phyloP scores from a whole-genome alignment of 257 asterid genomes.

The Jacaranda copaia region DNA sequence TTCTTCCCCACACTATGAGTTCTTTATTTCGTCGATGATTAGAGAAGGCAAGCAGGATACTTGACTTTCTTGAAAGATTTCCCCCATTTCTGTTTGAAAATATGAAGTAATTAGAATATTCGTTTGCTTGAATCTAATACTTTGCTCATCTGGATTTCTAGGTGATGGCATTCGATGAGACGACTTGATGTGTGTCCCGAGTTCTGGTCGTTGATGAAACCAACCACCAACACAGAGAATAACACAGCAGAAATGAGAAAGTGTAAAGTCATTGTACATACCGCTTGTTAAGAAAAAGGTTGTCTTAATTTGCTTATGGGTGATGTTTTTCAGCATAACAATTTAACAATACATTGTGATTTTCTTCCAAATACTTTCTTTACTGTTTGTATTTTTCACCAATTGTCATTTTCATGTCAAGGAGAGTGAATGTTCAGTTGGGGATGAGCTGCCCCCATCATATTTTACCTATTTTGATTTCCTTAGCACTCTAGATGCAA shows the following conservation, averaged over 20 bases:
- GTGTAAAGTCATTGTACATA: conserved; percentile 66
- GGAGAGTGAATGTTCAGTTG: conserved; percentile 24
- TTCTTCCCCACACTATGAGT: no score
- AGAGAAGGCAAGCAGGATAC: no score
- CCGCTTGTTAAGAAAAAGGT: conserved; percentile 30
- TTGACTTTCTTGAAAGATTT: no score
- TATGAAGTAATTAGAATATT: not conserved
- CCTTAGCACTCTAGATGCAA: not conserved
- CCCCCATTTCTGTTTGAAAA: no score
- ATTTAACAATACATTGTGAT: conserved; percentile 22
- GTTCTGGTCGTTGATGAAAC: conserved; percentile 44
- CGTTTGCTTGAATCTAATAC: not conserved
- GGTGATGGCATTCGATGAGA: conserved; percentile 66
- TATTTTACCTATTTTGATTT: not conserved
- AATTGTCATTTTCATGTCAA: conserved; percentile 30
- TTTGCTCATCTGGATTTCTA: conserved; percentile 13
- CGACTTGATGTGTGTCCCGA: conserved; percentile 38
- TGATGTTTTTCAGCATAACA: conserved; percentile 27
- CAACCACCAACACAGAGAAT: conserved; percentile 30
- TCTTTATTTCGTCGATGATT: no score
- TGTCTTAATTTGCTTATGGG: conserved; percentile 5
- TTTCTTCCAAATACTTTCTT: conserved; percentile 30
- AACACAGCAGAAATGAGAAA: conserved; percentile 30
- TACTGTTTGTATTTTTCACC: conserved; percentile 17
- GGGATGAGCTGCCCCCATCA: not conserved